Evolutionary conservation across 345 rosid genomes (phyloP), one percentile per base, ranked within the genome.

Genomic region (Tarenaya hassleriana): DNA sequence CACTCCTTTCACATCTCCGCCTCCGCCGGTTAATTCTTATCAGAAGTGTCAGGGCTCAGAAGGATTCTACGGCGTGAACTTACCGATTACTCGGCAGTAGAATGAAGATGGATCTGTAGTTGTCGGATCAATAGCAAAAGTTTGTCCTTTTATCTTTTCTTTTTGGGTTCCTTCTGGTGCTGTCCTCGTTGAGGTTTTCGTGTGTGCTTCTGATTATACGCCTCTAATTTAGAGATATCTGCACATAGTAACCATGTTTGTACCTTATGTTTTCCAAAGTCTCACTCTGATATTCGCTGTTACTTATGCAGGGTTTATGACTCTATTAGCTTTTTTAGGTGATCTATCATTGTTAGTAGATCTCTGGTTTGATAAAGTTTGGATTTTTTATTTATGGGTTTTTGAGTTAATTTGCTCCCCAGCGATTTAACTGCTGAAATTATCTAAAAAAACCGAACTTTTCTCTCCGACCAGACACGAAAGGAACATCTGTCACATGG

Each of bases 11-110:
- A 24, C 5, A 24, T 32, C 77, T 4, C 10, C 72, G 14, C 48
- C 81, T 0, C 64, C 83, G 7, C 60, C 76, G 0, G 61, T 77
- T 1, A 75, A 58, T 77, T 63, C 87, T 27, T 81, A 73, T 70
- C 90, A 77, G 60, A 74, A 60, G 46, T 81, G 68, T 63, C 86
- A 77, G 24, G 81, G 88, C 34, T 76, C 87, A 24, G 96, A 87
- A 34, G 84, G 92, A 32, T 69, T 82, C 55, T 81, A 84, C 55
- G 70, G 65, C 64, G 84, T 77, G 52, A 73, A 72, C n/a, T 43
- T 90, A 7, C 94, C 96, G 8, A 62, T 87, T 49, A 70, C 87
- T 38, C 74, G 88, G 40, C 92, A 84, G 41, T 86, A 86, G 73
- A 49, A 13, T 49, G 15, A 1, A 10, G 34, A 45, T 57, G 32